Conservation (phyloP, 164 flowering plant species). For the Brasenia schreberi region DNA sequence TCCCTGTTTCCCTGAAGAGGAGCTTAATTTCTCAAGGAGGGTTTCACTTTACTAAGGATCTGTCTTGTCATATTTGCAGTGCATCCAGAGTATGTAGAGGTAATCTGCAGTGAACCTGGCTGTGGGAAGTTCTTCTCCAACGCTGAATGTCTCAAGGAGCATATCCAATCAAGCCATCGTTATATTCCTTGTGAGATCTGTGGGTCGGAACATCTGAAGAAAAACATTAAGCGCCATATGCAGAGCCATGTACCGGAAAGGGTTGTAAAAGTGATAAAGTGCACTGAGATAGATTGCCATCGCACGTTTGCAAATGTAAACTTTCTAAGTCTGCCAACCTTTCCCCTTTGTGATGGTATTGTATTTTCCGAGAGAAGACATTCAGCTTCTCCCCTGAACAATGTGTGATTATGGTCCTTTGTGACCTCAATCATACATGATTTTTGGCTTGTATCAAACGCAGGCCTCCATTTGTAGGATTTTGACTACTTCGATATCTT, state of each 20-base stretch:
- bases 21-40: not conserved
- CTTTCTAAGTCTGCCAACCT: not conserved
- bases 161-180: conserved; percentile 43
- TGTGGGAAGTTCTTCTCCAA: conserved; percentile 64
- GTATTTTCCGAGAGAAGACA: not conserved
- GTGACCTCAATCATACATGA: no score
- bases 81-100: conserved; percentile 55
- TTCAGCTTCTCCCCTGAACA: no score
- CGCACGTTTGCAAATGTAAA: conserved; percentile 40
- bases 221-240: conserved; percentile 55
- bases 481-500: no score
- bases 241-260: conserved; percentile 25
- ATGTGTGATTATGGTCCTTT: no score
- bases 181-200: conserved; percentile 57
- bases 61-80: conserved; percentile 25
- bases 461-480: no score
- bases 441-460: no score
- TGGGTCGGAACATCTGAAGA: conserved; percentile 59
- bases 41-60: not conserved
- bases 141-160: conserved; percentile 56
- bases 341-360: not conserved
- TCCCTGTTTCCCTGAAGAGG: not conserved
- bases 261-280: conserved; percentile 18
- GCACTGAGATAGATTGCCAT: conserved; percentile 37
- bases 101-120: conserved; percentile 59